These are phyloP conservation scores for Termitomyces heimii DNA, from an alignment of 768 basidiomycete species.

Conservation along the genomic window DNA sequence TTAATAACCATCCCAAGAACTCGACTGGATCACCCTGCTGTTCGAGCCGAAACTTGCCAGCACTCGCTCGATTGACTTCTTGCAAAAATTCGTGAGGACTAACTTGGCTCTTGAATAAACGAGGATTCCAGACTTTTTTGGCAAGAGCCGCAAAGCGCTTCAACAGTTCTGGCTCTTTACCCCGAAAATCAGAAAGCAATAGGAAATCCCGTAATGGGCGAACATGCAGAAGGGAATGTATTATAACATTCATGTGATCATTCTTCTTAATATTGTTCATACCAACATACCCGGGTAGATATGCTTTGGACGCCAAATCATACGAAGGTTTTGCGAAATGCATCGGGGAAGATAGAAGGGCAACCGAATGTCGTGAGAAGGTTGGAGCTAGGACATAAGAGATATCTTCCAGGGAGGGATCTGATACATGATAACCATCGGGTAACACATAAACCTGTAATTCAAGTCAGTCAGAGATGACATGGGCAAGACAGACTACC, in stretches of 20 bases:
- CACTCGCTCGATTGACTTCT: slow-evolving; percentile 87
- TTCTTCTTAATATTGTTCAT: slow-evolving; percentile 97
- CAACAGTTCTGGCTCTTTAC: slow-evolving; percentile 81
- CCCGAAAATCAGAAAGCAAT: slow-evolving; percentile 65
- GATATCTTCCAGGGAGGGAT: slow-evolving; percentile 96
- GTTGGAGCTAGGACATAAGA: slow-evolving; percentile 82
- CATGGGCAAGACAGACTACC: slow-evolving; percentile 34
- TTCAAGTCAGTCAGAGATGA: slow-evolving; percentile 10
- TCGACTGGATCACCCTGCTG: slow-evolving; percentile 95
- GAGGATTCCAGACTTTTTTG: slow-evolving; percentile 95
- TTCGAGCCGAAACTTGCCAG: slow-evolving; percentile 88
- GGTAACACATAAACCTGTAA: slow-evolving; percentile 91
- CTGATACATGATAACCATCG: slow-evolving; percentile 93
- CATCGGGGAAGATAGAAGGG: slow-evolving; percentile 48
- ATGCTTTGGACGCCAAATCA: slow-evolving; percentile 76
- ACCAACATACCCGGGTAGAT: slow-evolving; percentile 91
- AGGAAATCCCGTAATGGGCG: slow-evolving; percentile 85
- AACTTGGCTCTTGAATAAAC: slow-evolving; percentile 96
- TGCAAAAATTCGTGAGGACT: slow-evolving; percentile 99
- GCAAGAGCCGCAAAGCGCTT: slow-evolving; percentile 83
- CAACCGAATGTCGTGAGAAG: slow-evolving; percentile 62
- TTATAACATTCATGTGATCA: slow-evolving; percentile 96
- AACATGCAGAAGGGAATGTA: slow-evolving; percentile 90
- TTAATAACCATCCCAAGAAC: slow-evolving; percentile 93
- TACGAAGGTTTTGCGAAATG: slow-evolving; percentile 73